These are phyloP conservation scores for Schwanniomyces occidentalis DNA, from an alignment of 805 yeast genomes.

Conservation along the genomic window DNA sequence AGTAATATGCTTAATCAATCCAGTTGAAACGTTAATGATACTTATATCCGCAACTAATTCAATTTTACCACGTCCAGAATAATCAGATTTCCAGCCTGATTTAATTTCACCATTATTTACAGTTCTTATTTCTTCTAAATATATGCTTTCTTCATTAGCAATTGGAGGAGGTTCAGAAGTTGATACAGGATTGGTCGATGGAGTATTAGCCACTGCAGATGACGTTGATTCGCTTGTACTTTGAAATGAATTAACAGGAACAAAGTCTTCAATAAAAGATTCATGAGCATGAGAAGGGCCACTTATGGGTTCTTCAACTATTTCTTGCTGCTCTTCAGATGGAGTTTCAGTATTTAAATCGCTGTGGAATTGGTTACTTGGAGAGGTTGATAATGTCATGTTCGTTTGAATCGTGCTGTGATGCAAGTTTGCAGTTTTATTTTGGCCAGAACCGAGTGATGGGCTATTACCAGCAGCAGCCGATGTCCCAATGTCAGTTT, in stretches of 20 bases:
- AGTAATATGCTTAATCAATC: constrained; percentile 46
- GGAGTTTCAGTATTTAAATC: neutral
- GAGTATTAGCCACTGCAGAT: neutral
- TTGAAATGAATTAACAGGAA: constrained; percentile 1
- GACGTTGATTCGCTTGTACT: neutral
- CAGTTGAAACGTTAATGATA: constrained; percentile 58
- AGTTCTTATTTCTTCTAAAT: constrained; percentile 71
- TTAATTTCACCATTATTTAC: constrained; percentile 79
- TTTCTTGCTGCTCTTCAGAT: neutral
- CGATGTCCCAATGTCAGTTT: constrained; percentile 3
- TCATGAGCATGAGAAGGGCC: constrained; percentile 25
- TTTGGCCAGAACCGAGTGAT: no score
- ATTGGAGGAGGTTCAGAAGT: constrained; percentile 26
- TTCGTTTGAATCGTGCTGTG: constrained; percentile 31
- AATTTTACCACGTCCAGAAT: constrained; percentile 71
- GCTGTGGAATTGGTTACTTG: neutral
- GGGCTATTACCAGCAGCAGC: neutral
- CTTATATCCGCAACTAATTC: constrained; percentile 75
- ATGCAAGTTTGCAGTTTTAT: constrained; percentile 15
- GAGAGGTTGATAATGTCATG: constrained; percentile 12
- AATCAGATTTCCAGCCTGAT: constrained; percentile 95
- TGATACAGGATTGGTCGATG: constrained; percentile 7
- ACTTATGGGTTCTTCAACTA: constrained; percentile 8
- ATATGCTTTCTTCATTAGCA: constrained; percentile 34
- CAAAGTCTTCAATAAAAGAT: constrained; percentile 28